These are phyloP conservation scores for Volvox carteri DNA, from an alignment of 163 green algal species.

Conservation along the genomic window DNA sequence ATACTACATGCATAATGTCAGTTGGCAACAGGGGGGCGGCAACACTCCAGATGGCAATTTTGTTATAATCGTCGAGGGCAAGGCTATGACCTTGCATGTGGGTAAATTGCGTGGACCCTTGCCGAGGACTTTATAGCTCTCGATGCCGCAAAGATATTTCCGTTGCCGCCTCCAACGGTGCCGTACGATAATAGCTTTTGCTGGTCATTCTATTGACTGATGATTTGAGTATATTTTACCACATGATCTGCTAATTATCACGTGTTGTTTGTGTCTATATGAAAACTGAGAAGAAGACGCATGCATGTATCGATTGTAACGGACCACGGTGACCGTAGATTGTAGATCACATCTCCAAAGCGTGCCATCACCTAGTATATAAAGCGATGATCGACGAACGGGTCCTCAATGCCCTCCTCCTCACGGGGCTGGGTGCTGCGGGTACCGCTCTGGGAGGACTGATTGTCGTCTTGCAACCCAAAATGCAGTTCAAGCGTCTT, in stretches of 20 bases:
- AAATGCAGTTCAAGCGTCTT: conserved; percentile 74
- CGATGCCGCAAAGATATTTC: too few species aligned
- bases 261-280: not conserved
- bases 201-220: not conserved
- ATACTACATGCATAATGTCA: too few species aligned
- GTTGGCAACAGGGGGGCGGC: too few species aligned
- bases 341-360: not conserved
- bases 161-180: not conserved
- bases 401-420: conserved; percentile 60
- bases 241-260: not conserved
- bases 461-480: conserved; percentile 73
- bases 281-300: not conserved
- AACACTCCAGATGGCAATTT: too few species aligned
- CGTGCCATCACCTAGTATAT: not conserved
- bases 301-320: not conserved
- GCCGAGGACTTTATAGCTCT: too few species aligned
- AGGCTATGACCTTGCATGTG: too few species aligned
- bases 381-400: conserved; percentile 47
- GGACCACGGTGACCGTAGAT: too few species aligned
- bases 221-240: not conserved
- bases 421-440: conserved; percentile 71
- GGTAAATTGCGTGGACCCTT: too few species aligned
- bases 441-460: conserved; percentile 78
- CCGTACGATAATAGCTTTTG: not conserved
- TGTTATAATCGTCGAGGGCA: too few species aligned